Conservation (phyloP, 495 filamentous ascomycete genomes). For the Tuber indicum region DNA sequence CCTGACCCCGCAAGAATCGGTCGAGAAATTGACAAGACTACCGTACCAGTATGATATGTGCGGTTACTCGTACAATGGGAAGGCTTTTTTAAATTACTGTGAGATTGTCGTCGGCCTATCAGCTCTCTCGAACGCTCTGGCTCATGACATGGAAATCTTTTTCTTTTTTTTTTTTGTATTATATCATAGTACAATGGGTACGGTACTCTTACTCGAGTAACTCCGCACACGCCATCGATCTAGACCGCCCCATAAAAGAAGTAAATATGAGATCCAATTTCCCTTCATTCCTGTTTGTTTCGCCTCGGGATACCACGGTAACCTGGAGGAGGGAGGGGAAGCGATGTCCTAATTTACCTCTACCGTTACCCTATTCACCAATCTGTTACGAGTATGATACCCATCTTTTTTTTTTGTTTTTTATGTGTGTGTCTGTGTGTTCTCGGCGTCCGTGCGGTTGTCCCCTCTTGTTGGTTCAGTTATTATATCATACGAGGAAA, state of each 20-base stretch:
- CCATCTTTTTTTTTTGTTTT: background rate
- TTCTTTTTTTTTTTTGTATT: background rate
- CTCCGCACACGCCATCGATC: slow-evolving; percentile 4
- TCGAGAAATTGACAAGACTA: background rate
- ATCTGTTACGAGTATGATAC: too few relatives aligned
- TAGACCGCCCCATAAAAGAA: background rate
- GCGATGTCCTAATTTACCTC: background rate
- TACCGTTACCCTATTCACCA: background rate
- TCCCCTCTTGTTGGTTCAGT: background rate
- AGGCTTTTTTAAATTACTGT: background rate
- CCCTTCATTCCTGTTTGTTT: background rate
- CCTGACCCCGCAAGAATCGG: background rate
- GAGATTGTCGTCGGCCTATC: background rate
- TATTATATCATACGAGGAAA: background rate
- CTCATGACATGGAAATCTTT: background rate
- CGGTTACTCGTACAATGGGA: background rate
- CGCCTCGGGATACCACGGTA: background rate
- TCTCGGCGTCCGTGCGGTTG: background rate
- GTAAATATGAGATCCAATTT: background rate
- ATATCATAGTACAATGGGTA: too few relatives aligned
- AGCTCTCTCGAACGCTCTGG: background rate
- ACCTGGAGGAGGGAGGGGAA: background rate
- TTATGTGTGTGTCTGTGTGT: background rate
- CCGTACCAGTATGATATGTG: too few relatives aligned
- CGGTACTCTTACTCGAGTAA: background rate